Conservation (phyloP, 1,284 basidiomycete species). For the Ganoderma lucidum region DNA sequence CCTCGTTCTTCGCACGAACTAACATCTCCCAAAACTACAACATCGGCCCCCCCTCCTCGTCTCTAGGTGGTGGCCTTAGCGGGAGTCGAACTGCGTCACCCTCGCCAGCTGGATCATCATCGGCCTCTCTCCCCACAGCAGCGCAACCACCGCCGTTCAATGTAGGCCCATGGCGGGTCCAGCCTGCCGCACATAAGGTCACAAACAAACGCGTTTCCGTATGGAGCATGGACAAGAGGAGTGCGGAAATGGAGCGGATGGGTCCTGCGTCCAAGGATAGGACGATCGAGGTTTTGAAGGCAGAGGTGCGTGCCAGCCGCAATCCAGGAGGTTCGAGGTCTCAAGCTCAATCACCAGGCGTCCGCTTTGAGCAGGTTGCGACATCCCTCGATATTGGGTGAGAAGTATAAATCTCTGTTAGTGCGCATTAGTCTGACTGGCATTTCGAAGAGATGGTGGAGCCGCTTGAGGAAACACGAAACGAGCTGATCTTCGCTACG, state of each 20-base stretch:
- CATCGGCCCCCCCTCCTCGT: conserved; percentile 54
- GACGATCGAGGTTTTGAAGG: conserved; percentile 84
- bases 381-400: conserved; percentile 93
- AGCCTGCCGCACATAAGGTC: conserved; percentile 85
- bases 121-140: conserved; percentile 48
- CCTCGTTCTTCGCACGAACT: conserved; percentile 89
- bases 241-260: conserved; percentile 76
- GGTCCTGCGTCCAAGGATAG: conserved; percentile 70
- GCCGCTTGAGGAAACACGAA: conserved; percentile 94
- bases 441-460: conserved; percentile 87
- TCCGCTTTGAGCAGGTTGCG: conserved; percentile 86
- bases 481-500: conserved; percentile 91
- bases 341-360: conserved; percentile 59
- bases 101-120: conserved; percentile 54
- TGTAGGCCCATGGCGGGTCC: conserved; percentile 90
- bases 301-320: conserved; percentile 68
- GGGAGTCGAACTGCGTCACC: conserved; percentile 70
- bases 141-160: conserved; percentile 62
- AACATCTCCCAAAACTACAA: conserved; percentile 88
- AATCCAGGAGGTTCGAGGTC: conserved; percentile 7
- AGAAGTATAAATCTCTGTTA: conserved; percentile 29
- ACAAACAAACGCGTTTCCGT: conserved; percentile 89
- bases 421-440: conserved; percentile 14
- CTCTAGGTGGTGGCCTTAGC: conserved; percentile 32
- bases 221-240: conserved; percentile 89